Evolutionary conservation across 164 flowering plant genomes (phyloP).

Genomic region (Nymphaea thermarum): DNA sequence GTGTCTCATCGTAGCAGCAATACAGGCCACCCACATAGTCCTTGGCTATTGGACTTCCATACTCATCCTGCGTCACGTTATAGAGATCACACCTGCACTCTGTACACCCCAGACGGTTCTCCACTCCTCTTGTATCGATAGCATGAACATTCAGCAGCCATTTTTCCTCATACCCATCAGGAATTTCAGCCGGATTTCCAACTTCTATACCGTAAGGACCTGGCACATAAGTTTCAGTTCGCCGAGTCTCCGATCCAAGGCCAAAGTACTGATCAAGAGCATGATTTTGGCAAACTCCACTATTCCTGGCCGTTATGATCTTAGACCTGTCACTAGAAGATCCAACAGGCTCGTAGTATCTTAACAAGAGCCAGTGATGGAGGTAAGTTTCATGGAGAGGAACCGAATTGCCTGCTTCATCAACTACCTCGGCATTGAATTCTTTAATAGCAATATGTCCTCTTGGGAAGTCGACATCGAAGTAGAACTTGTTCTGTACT

Average conservation of each 20-base stretch:
- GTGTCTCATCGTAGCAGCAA: slow-evolving; percentile 67
- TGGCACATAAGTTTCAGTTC: slow-evolving; percentile 52
- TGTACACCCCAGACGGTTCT: slow-evolving; percentile 65
- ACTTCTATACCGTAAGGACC: slow-evolving; percentile 79
- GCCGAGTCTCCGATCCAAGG: slow-evolving; percentile 75
- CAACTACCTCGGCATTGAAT: slow-evolving; percentile 74
- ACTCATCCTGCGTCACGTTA: slow-evolving; percentile 49
- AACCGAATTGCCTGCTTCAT: slow-evolving; percentile 60
- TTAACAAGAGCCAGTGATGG: slow-evolving; percentile 69
- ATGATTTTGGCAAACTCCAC: slow-evolving; percentile 43
- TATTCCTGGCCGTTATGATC: slow-evolving; percentile 23
- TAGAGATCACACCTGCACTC: slow-evolving; percentile 83
- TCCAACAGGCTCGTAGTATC: slow-evolving; percentile 29
- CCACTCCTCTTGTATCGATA: slow-evolving; percentile 79
- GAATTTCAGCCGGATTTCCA: slow-evolving; percentile 55
- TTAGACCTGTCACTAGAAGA: neutral
- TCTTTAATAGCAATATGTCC: slow-evolving; percentile 83
- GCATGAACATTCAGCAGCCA: slow-evolving; percentile 89
- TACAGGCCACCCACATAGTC: slow-evolving; percentile 57
- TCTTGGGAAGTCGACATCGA: slow-evolving; percentile 59
- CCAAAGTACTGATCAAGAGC: slow-evolving; percentile 58
- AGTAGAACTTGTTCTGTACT: slow-evolving; percentile 41
- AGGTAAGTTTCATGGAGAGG: slow-evolving; percentile 91
- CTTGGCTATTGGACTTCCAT: slow-evolving; percentile 29
- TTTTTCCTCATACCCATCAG: slow-evolving; percentile 56